These are phyloP conservation scores for Microdochium bolleyi DNA, from an alignment of 2,329 filamentous ascomycete genomes.

Conservation along the genomic window DNA sequence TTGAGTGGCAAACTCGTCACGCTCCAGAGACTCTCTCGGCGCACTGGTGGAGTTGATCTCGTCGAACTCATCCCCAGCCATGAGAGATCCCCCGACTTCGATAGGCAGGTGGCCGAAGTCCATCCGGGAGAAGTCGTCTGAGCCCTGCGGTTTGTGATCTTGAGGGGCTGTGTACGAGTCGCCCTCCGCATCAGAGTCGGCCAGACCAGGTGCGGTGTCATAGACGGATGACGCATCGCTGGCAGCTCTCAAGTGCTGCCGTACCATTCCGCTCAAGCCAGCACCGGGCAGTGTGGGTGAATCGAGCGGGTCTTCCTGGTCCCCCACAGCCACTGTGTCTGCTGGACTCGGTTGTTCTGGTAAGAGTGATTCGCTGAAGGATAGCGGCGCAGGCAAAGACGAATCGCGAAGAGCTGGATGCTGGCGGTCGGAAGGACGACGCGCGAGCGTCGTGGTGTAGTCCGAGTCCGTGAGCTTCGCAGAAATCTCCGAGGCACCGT, in stretches of 20 bases:
- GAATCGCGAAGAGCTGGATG: slow-evolving; percentile 46
- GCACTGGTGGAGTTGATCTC: not conserved
- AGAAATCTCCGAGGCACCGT: slow-evolving; percentile 28
- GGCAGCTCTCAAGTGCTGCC: slow-evolving; percentile 73
- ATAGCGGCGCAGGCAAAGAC: slow-evolving; percentile 30
- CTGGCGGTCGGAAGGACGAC: slow-evolving; percentile 42
- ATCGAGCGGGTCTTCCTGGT: slow-evolving; percentile 31
- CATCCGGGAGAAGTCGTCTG: not conserved
- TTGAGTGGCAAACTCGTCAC: slow-evolving; percentile 66
- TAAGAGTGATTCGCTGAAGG: not conserved
- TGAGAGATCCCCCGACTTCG: not conserved
- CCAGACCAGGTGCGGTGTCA: slow-evolving; percentile 31
- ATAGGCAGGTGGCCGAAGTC: not conserved
- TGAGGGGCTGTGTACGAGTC: not conserved
- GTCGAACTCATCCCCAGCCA: not conserved
- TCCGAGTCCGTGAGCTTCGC: not conserved
- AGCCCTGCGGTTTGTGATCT: not conserved
- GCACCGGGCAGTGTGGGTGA: slow-evolving; percentile 69
- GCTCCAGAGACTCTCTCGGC: slow-evolving; percentile 8
- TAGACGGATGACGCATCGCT: slow-evolving; percentile 80
- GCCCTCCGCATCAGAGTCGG: not conserved
- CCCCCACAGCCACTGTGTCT: not conserved
- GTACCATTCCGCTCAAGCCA: slow-evolving; percentile 74
- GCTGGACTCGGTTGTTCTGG: not conserved
- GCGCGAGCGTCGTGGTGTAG: slow-evolving; percentile 13